Conservation (phyloP, 441 rosid species). For the Jatropha podagrica region DNA sequence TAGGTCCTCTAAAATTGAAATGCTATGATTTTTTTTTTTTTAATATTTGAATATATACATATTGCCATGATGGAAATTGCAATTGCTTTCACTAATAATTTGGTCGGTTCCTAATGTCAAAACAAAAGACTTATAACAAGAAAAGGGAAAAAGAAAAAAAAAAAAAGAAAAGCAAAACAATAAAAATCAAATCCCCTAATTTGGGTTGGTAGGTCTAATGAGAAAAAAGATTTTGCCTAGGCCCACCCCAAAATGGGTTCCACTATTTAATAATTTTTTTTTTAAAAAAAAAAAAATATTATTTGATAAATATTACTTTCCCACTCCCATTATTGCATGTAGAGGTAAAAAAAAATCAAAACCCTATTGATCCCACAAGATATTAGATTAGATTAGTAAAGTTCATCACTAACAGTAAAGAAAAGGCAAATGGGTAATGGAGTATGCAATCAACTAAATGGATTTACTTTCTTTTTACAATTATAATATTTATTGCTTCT, state of each 20-base stretch:
- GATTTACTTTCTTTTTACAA: not conserved
- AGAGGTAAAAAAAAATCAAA: not conserved
- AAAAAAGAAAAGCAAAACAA: not conserved
- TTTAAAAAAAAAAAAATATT: too few species aligned
- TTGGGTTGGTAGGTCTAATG: not conserved
- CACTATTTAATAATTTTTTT: not conserved
- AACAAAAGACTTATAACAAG: not conserved
- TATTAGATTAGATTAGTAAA: not conserved
- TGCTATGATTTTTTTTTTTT: too few species aligned
- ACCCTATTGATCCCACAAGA: slow-evolving; percentile 12
- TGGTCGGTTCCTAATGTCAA: slow-evolving; percentile 35
- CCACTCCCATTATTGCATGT: slow-evolving; percentile 6
- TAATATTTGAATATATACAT: too few species aligned
- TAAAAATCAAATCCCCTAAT: not conserved
- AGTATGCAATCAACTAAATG: not conserved
- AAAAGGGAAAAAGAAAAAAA: not conserved
- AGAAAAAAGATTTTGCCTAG: not conserved
- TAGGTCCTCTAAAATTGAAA: too few species aligned
- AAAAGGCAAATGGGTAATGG: slow-evolving; percentile 3
- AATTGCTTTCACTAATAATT: slow-evolving; percentile 32
- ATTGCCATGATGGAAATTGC: not conserved
- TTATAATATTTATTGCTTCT: too few species aligned
- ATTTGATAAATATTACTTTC: slow-evolving; percentile 14
- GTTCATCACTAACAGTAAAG: not conserved
- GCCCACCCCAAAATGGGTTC: slow-evolving; percentile 1